A percentile compares a stretch with the other conserved stretches of the same genome.
Conservation (phyloP, 768 basidiomycete species). For the Gautieria morchelliformis region DNA sequence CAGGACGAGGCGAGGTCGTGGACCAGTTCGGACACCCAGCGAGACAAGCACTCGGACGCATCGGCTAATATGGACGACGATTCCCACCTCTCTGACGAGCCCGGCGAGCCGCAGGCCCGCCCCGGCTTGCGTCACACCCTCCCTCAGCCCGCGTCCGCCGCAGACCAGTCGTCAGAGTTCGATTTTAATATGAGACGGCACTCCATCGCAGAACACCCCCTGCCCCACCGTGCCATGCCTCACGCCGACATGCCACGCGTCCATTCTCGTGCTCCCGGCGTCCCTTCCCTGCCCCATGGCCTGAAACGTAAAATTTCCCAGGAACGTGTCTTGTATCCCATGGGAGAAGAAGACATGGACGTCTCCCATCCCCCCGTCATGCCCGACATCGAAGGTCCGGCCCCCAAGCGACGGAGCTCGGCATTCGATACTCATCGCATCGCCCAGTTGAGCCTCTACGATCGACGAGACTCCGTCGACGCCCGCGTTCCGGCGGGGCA, state of each 20-base stretch:
- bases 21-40: background rate
- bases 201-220: conserved; percentile 52
- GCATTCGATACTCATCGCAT: conserved; percentile 71
- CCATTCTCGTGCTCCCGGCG: background rate
- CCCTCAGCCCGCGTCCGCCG: background rate
- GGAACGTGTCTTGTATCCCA: conserved; percentile 46
- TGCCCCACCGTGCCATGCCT: conserved; percentile 2
- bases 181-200: conserved; percentile 67
- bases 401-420: conserved; percentile 77
- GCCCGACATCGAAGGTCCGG: conserved; percentile 42
- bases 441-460: conserved; percentile 64
- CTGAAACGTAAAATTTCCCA: conserved; percentile 79
- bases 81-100: background rate
- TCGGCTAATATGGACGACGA: background rate
- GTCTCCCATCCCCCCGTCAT: conserved; percentile 51
- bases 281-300: conserved; percentile 32
- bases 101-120: background rate
- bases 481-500: conserved; percentile 28
- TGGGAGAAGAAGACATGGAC: conserved; percentile 62
- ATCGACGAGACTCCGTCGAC: conserved; percentile 71
- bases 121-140: background rate
- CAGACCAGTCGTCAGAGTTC: conserved; percentile 21
- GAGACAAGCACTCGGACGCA: background rate
- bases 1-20: background rate
- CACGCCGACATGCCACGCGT: background rate